These are phyloP conservation scores for Trametes gibbosa DNA, from an alignment of 768 basidiomycete species.

Conservation along the genomic window DNA sequence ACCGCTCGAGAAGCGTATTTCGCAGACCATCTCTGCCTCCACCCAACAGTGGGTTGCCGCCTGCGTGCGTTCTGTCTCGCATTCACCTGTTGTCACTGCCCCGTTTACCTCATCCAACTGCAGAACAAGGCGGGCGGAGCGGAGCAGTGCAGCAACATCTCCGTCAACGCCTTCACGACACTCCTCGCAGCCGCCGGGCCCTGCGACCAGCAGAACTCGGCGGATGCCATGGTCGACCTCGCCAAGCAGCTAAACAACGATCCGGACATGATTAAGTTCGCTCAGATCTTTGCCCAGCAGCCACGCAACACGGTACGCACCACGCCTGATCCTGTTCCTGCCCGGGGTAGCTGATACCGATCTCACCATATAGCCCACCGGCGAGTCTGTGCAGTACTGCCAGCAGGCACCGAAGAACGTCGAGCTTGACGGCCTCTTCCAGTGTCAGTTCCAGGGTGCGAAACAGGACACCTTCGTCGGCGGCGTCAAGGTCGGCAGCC, in stretches of 20 bases:
- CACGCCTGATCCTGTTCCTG: neutral
- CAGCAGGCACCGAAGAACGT: slow-evolving; percentile 47
- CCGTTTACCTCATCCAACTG: neutral
- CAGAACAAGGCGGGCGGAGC: slow-evolving; percentile 43
- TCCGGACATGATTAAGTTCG: slow-evolving; percentile 44
- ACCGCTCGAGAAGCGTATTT: slow-evolving; percentile 43
- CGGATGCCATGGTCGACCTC: slow-evolving; percentile 49
- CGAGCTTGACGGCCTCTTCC: slow-evolving; percentile 54
- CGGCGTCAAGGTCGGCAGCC: slow-evolving; percentile 38
- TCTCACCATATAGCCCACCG: slow-evolving; percentile 6
- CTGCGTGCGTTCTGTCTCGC: slow-evolving; percentile 38
- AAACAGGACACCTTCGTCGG: slow-evolving; percentile 45
- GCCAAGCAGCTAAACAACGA: slow-evolving; percentile 44
- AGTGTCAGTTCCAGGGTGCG: slow-evolving; percentile 54
- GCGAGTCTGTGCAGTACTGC: slow-evolving; percentile 46
- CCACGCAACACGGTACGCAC: slow-evolving; percentile 49
- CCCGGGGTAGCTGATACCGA: neutral
- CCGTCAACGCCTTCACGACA: slow-evolving; percentile 52
- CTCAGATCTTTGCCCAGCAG: slow-evolving; percentile 57
- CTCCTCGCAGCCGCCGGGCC: slow-evolving; percentile 48
- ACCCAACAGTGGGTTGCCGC: slow-evolving; percentile 50
- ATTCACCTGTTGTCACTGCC: neutral
- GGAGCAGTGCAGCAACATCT: slow-evolving; percentile 51
- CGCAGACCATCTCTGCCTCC: slow-evolving; percentile 46
- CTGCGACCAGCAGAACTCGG: slow-evolving; percentile 46